Evolutionary conservation across 2,329 filamentous ascomycete species (phyloP), one percentile per base, ranked within the genome.

Genomic region (Xenosphaeropsis pyriputrescens): DNA sequence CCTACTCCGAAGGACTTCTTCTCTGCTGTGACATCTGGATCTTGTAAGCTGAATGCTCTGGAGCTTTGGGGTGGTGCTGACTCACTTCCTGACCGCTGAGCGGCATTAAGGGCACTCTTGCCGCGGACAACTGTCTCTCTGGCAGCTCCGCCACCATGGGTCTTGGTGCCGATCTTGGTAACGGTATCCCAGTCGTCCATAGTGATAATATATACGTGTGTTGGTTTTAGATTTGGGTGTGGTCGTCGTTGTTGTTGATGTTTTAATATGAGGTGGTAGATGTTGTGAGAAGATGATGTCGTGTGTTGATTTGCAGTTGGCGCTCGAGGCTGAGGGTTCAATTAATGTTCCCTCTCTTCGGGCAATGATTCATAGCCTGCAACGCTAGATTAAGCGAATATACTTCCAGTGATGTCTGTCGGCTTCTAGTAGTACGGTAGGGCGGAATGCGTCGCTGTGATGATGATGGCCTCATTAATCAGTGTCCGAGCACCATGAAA

Each of bases 121-220:
- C 89, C 85, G 59, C 82, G 81, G 57, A 96, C 72, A 50, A 95
- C 88, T 3, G 81, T 93, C 71, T 95, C 86, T 50, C 85, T 83
- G 49, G 74, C 66, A 39, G 58, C 60, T 41, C 62, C 81, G 48
- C 77, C 72, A 47, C 75, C 72, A 54, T 77, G 76, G 55, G 72
- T 73, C 64, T 83, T 89, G 74, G 76, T 85, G 56, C 91, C 91
- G 57, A 98, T 96, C 72, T 91, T 93, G 64, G 86, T 93, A 51
- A 82, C 76, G 50, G 65, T 62, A 53, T 94, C 82, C 88, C 89
- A 96, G 55, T 93, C 85, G 56, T 73, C 68, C 77, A 75, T 72
- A n/a, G 33, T 22, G 18, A 35, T 16, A 7, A 32, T 32, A 7
- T 35, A n/a, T 32, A 11, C 11, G 30, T 6, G 13, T 32, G 30